These are phyloP conservation scores for Vicia villosa DNA, from an alignment of 306 rosid genomes.

Conservation along the genomic window DNA sequence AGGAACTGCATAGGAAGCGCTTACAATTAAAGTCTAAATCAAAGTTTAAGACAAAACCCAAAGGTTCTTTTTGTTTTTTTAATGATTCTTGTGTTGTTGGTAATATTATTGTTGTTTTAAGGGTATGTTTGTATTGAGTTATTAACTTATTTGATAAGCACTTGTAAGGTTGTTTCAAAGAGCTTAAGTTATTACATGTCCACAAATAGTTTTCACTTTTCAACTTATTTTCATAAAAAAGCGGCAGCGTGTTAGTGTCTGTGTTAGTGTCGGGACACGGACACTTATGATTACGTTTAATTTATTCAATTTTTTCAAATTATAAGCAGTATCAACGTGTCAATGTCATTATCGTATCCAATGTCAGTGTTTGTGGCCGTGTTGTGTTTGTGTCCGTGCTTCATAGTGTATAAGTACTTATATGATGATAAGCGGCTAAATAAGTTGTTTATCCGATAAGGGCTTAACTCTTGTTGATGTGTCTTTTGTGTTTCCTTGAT, in stretches of 20 bases:
- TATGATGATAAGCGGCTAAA: too few species aligned
- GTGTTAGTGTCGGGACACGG: too few species aligned
- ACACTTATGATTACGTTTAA: too few species aligned
- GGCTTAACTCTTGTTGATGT: not conserved
- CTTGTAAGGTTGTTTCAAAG: not conserved
- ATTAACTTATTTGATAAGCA: not conserved
- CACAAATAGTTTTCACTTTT: too few species aligned
- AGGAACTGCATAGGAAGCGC: slow-evolving; percentile 81
- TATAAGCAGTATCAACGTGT: too few species aligned
- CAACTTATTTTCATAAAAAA: not conserved
- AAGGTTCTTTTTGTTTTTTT: slow-evolving; percentile 43
- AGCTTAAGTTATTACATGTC: not conserved
- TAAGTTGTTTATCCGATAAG: too few species aligned
- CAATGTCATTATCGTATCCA: too few species aligned
- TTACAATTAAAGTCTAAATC: slow-evolving; percentile 69
- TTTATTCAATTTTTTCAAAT: too few species aligned
- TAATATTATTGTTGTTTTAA: not conserved
- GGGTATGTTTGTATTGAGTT: not conserved
- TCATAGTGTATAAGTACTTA: not conserved
- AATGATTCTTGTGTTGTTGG: not conserved
- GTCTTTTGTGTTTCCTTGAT: not conserved
- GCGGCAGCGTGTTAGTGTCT: too few species aligned
- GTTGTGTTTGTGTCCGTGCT: too few species aligned
- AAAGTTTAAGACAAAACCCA: slow-evolving; percentile 49
- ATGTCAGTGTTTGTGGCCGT: too few species aligned